Conservation (phyloP, 129 eudicot genomes). For the Helianthus annuus region HanXRQr2.0-SUNRISE NC_035445.2:71365369-71365868, state of each 20-base stretch:
- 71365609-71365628: constrained; percentile 49
- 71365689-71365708: constrained; percentile 98
- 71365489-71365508: constrained; percentile 6
- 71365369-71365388: constrained; percentile 70
- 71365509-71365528: constrained; percentile 59
- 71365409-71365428: constrained; percentile 96
- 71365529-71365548: constrained; percentile 55
- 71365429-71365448: constrained; percentile 56
- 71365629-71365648: constrained; percentile 16
- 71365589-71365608: constrained; percentile 47
- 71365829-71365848: too few relatives aligned
- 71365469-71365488: not conserved
- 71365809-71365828: constrained; percentile 4
- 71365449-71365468: constrained; percentile 6
- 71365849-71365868: too few relatives aligned
- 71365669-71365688: constrained; percentile 49
- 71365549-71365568: constrained; percentile 79
- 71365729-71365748: constrained; percentile 97
- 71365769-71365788: too few relatives aligned
- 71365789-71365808: constrained; percentile 15
- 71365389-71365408: constrained; percentile 83
- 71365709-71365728: constrained; percentile 95
- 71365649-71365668: constrained; percentile 11
- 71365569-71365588: constrained; percentile 70
- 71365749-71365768: constrained; percentile 93